Evolutionary conservation across 306 rosid genomes (phyloP), one percentile per base, ranked within the genome.

Genomic region (Lagenaria siceraria): DNA sequence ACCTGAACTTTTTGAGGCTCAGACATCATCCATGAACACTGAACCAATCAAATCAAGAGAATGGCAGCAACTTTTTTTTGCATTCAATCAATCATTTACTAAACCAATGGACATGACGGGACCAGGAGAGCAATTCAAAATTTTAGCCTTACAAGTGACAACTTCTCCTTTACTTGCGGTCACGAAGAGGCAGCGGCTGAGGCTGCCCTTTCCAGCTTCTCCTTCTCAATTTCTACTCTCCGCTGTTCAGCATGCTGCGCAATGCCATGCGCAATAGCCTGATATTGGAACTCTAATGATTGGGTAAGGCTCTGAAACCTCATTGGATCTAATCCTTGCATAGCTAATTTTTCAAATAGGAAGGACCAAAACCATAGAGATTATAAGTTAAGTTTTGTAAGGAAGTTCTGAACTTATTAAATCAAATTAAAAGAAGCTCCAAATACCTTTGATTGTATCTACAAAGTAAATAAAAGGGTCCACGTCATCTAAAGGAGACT

Each of bases 401-500:
- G 7, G 21, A 48, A 14, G 27, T 72, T 72, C 0, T 18, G 22
- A 49, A 35, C 55, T 13, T 25, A 22, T 14, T 29, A 21, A 78
- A 18, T 51, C 46, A 21, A 33, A 78, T n/a, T 6, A 51, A 64
- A n/a, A 63, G 8, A 11, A 64, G 27, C 40, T 82, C 31, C 49
- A 36, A 81, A 59, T 84, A 92, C 99, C 92, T 83, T 92, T 96
- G 59, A 96, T 61, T 54, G 92, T 82, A 82, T 96, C 98, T 51
- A 92, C 96, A 80, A 96, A 96, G 85, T 90, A 82, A 77, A 96
- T 75, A 81, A 96, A 96, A 59, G 99, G 99, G 87, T 96, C 99
- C 81, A 96, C 93, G 25, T 96, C 99, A 31, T 96, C 99, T 65
- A 96, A 89, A 53, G 99, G 99, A 11, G 99, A 96, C 79, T 96